phyloP scores from a whole-genome alignment of 2,329 filamentous ascomycete genomes.

The Colletotrichum theobromicola region DNA sequence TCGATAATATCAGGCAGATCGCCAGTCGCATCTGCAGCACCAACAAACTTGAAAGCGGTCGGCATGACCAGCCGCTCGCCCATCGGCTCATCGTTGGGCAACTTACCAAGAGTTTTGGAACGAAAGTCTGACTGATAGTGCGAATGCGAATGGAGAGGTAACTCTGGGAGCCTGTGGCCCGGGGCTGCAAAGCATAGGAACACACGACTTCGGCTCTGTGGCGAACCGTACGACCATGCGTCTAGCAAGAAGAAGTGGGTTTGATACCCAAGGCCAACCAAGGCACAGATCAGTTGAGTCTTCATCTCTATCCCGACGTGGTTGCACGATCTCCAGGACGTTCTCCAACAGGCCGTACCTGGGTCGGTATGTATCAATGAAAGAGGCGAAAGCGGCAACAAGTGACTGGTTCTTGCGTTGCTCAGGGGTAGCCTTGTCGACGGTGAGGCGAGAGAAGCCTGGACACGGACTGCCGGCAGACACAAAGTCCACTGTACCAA shows the following conservation, averaged over 20 bases:
- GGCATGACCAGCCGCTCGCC: constrained; percentile 53
- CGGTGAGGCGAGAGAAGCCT: constrained; percentile 73
- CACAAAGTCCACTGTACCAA: constrained; percentile 72
- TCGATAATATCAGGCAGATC: constrained; percentile 71
- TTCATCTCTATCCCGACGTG: constrained; percentile 48
- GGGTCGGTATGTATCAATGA: constrained; percentile 76
- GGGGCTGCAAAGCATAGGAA: constrained; percentile 77
- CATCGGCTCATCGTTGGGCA: constrained; percentile 66
- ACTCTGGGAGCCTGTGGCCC: constrained; percentile 58
- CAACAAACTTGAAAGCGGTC: constrained; percentile 66
- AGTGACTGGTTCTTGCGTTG: constrained; percentile 77
- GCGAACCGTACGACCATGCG: constrained; percentile 70
- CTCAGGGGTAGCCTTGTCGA: constrained; percentile 53
- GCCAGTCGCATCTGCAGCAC: constrained; percentile 54
- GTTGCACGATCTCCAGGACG: constrained; percentile 68
- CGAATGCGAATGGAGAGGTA: constrained; percentile 67
- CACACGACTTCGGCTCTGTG: constrained; percentile 69
- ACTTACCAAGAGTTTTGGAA: constrained; percentile 54
- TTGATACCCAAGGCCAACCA: constrained; percentile 82
- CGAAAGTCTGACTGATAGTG: constrained; percentile 46
- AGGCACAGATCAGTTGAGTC: constrained; percentile 74
- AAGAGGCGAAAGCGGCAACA: constrained; percentile 77
- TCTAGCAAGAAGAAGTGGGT: constrained; percentile 71
- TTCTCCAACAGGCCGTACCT: constrained; percentile 82
- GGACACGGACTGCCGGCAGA: constrained; percentile 79